Percentiles rank a stretch among this genome's conserved stretches.
Evolutionary conservation across 306 rosid genomes (phyloP).

Genomic region (Cicer arietinum): DNA sequence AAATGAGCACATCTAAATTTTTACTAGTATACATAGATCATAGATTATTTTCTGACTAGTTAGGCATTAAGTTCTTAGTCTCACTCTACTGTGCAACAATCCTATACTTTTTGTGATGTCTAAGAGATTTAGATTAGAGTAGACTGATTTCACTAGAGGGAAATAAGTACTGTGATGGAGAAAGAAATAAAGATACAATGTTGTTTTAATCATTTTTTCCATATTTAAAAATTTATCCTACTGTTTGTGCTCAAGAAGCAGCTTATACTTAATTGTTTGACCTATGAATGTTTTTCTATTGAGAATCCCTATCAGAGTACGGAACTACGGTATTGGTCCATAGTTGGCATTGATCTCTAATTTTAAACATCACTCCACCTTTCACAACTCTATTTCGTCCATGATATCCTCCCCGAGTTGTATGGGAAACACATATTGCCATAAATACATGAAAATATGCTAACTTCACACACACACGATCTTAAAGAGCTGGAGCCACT

Average conservation of each 20-base stretch:
- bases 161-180: conserved; percentile 4
- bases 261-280: not conserved
- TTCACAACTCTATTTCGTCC: not conserved
- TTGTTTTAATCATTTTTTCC: not conserved
- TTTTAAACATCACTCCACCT: not conserved
- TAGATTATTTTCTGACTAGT: conserved; percentile 13
- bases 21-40: not conserved
- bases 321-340: not conserved
- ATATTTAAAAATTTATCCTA: not conserved
- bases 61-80: not conserved
- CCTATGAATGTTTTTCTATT: not conserved
- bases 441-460: conserved; percentile 4
- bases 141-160: not conserved
- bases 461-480: not conserved
- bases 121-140: conserved; percentile 6
- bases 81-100: not conserved
- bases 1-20: not conserved
- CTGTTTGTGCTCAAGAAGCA: not conserved
- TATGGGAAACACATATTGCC: not conserved
- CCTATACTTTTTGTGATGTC: not conserved
- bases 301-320: not conserved
- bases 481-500: not conserved
- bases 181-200: not conserved
- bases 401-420: not conserved
- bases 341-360: not conserved